Conservation (phyloP, 148 eudicot species). For the Chenopodium suecicum region DNA sequence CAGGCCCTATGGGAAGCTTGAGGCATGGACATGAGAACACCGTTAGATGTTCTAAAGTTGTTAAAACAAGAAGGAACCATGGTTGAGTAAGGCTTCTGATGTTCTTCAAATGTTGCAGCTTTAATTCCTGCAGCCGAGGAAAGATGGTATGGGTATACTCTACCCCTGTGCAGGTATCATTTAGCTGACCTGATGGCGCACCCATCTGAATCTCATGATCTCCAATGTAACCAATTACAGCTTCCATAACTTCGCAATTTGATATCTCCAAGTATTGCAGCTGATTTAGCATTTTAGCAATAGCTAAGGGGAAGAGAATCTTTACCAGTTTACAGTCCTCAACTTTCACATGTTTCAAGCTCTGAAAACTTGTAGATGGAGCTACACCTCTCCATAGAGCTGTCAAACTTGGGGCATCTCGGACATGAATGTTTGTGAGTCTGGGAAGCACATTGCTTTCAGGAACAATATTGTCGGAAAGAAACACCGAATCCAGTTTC, state of each 20-base stretch:
- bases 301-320: conserved; percentile 16
- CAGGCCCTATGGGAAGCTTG: conserved; percentile 19
- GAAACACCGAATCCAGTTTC: conserved; percentile 22
- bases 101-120: conserved; percentile 20
- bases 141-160: conserved; percentile 7
- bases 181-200: neutral
- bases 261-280: conserved; percentile 29
- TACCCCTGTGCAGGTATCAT: neutral
- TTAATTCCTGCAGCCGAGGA: conserved; percentile 21
- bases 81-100: conserved; percentile 17
- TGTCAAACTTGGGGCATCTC: conserved; percentile 23
- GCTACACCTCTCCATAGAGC: conserved; percentile 25
- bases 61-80: conserved; percentile 12
- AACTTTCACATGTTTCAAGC: conserved; percentile 22
- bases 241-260: conserved; percentile 25
- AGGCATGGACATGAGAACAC: conserved; percentile 19
- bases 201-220: conserved; percentile 2
- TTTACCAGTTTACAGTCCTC: conserved; percentile 18
- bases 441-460: conserved; percentile 9
- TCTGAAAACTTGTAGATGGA: conserved; percentile 26
- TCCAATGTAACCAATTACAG: conserved; percentile 6
- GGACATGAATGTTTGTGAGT: conserved; percentile 22
- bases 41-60: conserved; percentile 20
- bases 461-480: neutral
- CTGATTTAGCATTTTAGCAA: conserved; percentile 24